Conservation (phyloP, 441 rosid species). For the Arabidopsis lyrata region DNA sequence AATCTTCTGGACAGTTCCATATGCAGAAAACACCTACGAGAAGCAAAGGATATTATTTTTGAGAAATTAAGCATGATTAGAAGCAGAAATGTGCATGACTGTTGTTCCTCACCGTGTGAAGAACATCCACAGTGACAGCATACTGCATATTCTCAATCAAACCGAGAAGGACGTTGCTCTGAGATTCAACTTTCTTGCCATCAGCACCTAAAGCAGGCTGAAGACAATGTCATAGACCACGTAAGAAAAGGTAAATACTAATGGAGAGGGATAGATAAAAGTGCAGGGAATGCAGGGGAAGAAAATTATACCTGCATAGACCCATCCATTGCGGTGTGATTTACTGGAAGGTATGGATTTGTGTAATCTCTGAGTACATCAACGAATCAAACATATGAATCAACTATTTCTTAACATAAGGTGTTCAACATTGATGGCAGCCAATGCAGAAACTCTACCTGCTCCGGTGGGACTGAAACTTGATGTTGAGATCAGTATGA, state of each 20-base stretch:
- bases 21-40: conserved; percentile 88
- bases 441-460: conserved; percentile 57
- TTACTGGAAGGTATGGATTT: conserved; percentile 97
- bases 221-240: conserved; percentile 45
- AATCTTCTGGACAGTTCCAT: conserved; percentile 95
- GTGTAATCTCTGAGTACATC: conserved; percentile 82
- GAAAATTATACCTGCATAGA: conserved; percentile 63
- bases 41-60: background rate
- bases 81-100: conserved; percentile 11
- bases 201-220: conserved; percentile 91
- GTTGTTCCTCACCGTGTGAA: conserved; percentile 72
- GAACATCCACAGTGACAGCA: conserved; percentile 94
- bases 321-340: conserved; percentile 95
- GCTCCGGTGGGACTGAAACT: conserved; percentile 99
- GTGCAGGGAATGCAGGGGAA: conserved; percentile 4
- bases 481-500: conserved; percentile 95
- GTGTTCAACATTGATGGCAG: conserved; percentile 17
- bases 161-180: conserved; percentile 97
- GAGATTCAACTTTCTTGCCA: conserved; percentile 88
- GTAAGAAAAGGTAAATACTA: background rate
- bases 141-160: conserved; percentile 98
- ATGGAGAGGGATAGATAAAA: conserved; percentile 5
- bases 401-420: conserved; percentile 8
- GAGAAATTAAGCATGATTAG: conserved; percentile 16
- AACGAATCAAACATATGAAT: conserved; percentile 27